Evolutionary conservation across 2,329 filamentous ascomycete genomes (phyloP), one percentile per base, ranked within the genome.

Genomic region (Penicillium sp.): DNA sequence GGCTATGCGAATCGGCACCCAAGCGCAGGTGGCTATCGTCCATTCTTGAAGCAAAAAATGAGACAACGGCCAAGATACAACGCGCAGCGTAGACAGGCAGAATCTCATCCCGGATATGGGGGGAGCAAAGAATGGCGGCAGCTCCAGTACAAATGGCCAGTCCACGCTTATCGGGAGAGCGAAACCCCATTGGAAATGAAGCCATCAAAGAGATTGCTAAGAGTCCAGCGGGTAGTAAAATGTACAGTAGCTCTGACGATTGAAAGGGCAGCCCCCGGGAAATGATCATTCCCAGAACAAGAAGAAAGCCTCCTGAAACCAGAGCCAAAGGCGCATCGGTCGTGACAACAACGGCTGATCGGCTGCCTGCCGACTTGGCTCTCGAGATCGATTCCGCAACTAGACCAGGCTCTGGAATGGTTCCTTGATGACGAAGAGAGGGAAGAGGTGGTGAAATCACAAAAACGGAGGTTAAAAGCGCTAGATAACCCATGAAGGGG

Each of bases 361-460:
- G 56, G 27, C 41, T 53, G 6, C 39, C 52, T 2, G 58, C 52
- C 13, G 48, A 19, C 35, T 66, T 68, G 44, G 29, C 55, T 10
- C 61, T 46, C n/a, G 61, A 56, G 35, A 61, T 37, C 14, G 62
- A 60, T 24, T 64, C 57, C 4, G 60, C 59, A 50, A 68, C 68
- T 16, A 71, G 57, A 22, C 67, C 68, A 6, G 61, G 57, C 27
- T 62, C 65, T 22, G 63, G 53, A 29, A 63, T 63, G 29, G 63
- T 58, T 3, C 62, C 61, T 27, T 63, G 57, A 24, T 53, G 65
- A 43, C 56, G 57, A 19, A 61, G 46, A 29, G 58, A 59, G 9
- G 65, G 58, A 35, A 83, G 76, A 29, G 81, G 79, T 16, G 79
- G 79, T n/a, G 79, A 79, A n/a, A 82, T 62, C 10, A 78, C 66